A percentile compares a stretch with the other conserved stretches of the same genome.
Conservation (phyloP, 169 alveolate species). For the Plasmodium inui region DNA sequence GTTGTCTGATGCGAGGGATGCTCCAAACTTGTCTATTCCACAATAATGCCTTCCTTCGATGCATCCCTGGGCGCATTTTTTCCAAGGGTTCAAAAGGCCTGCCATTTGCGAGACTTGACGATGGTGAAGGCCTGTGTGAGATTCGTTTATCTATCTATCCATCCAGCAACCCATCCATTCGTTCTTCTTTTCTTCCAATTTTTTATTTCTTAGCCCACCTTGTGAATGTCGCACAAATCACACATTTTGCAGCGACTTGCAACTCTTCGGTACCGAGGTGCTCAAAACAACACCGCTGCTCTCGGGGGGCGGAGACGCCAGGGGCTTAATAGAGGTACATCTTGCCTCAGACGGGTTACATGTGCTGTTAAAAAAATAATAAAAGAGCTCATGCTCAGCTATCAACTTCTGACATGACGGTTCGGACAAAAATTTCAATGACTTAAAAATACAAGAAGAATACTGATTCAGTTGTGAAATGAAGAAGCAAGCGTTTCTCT, state of each 20-base stretch:
- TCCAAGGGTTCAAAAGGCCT: background rate
- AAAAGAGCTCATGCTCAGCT: slow-evolving; percentile 86
- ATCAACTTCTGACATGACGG: slow-evolving; percentile 87
- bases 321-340: background rate
- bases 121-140: background rate
- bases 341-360: slow-evolving; percentile 10
- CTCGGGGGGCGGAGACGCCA: background rate
- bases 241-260: background rate
- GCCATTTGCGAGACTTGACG: background rate
- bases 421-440: slow-evolving; percentile 86
- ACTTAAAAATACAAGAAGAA: slow-evolving; percentile 86
- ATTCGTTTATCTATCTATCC: background rate
- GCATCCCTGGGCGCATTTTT: background rate
- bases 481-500: slow-evolving; percentile 90
- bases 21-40: background rate
- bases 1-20: background rate
- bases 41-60: background rate
- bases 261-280: background rate
- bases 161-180: too few species aligned
- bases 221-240: background rate
- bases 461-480: slow-evolving; percentile 81
- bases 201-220: background rate
- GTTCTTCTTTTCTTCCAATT: background rate
- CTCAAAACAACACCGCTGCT: background rate
- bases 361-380: slow-evolving; percentile 75